These are phyloP conservation scores for Mariannaea elegans DNA, from an alignment of 2,329 filamentous ascomycete species.

Conservation along the genomic window DNA sequence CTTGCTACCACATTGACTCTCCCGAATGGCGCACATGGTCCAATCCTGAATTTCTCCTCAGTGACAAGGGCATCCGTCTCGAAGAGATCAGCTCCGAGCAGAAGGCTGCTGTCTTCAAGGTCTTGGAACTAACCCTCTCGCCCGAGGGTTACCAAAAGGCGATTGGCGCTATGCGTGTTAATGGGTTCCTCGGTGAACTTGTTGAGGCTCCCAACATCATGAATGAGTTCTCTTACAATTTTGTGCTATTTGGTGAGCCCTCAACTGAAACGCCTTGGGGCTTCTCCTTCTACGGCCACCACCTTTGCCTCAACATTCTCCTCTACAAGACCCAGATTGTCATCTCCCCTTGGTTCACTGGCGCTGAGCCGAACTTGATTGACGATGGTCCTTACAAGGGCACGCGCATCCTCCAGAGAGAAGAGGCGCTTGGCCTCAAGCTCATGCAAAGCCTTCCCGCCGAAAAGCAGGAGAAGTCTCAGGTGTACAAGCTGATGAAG, in stretches of 20 bases:
- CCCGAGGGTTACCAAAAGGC: constrained; percentile 78
- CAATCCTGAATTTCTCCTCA: constrained; percentile 78
- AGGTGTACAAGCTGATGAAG: constrained; percentile 66
- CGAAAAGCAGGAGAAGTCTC: constrained; percentile 58
- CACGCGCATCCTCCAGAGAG: constrained; percentile 70
- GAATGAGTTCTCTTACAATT: constrained; percentile 82
- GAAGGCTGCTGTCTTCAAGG: constrained; percentile 59
- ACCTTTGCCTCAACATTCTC: constrained; percentile 78
- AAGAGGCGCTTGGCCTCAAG: constrained; percentile 70
- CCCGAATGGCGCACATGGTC: constrained; percentile 76
- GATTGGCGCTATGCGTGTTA: constrained; percentile 74
- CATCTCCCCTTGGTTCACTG: constrained; percentile 79
- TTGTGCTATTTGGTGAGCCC: constrained; percentile 73
- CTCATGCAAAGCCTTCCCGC: constrained; percentile 72
- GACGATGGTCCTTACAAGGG: constrained; percentile 70
- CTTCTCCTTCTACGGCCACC: constrained; percentile 80
- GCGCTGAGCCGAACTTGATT: constrained; percentile 81
- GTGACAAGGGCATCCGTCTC: constrained; percentile 73
- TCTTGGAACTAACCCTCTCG: constrained; percentile 69
- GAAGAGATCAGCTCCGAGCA: constrained; percentile 62
- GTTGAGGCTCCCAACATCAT: constrained; percentile 69
- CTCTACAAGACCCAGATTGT: constrained; percentile 72
- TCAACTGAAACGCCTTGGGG: constrained; percentile 71
- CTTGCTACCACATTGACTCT: constrained; percentile 71
- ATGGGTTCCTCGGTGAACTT: constrained; percentile 77